Conservation (phyloP, 371 early-diverging fungal genomes). For the Mortierella sp. region DNA sequence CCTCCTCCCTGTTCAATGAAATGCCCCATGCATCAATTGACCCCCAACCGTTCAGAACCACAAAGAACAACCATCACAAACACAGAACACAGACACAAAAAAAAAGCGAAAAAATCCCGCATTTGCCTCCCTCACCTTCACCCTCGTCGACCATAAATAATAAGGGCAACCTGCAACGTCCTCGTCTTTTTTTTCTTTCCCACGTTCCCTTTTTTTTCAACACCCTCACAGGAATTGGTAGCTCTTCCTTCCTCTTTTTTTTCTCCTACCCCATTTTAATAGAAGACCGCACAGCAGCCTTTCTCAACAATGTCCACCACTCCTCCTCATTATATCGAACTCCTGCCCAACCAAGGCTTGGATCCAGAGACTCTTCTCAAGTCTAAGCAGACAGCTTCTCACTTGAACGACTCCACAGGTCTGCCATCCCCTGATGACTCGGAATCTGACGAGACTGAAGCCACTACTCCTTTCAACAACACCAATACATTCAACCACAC, state of each 20-base stretch:
- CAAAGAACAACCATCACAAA: neutral
- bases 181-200: neutral
- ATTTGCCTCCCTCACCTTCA: neutral
- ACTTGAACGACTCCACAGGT: neutral
- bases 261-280: neutral
- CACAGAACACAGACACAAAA: neutral
- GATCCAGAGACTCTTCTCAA: neutral
- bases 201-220: neutral
- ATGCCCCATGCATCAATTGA: neutral
- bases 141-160: neutral
- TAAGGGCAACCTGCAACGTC: neutral
- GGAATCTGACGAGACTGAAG: slow-evolving; percentile 7
- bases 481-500: too few species aligned
- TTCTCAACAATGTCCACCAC: neutral
- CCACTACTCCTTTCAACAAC: too few species aligned
- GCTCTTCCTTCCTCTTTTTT: neutral
- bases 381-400: neutral
- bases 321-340: neutral
- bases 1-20: too few species aligned
- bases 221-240: neutral
- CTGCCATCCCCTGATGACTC: neutral
- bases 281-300: neutral
- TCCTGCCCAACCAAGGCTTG: neutral
- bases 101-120: neutral
- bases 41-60: neutral